phyloP scores from a whole-genome alignment of 179 eudicot genomes.

The Beta corolliflora region DNA sequence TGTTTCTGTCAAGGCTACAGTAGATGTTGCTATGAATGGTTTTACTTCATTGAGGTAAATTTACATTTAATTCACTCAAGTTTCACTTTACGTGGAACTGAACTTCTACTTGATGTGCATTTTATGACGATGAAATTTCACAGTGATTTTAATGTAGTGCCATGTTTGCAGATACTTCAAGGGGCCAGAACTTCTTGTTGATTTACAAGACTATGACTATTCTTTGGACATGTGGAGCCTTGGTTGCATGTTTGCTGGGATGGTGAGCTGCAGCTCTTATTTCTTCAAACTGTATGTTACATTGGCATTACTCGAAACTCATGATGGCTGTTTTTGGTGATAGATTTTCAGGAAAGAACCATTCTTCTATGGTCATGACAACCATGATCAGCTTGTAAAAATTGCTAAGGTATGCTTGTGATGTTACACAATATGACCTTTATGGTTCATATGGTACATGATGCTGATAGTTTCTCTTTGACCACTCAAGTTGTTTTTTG shows the following conservation, averaged over 20 bases:
- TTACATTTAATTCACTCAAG: background rate
- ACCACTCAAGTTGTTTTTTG: background rate
- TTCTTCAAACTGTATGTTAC: background rate
- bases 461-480: background rate
- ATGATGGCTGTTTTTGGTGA: background rate
- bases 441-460: background rate
- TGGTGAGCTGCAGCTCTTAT: conserved; percentile 44
- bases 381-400: conserved; percentile 68
- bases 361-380: conserved; percentile 70
- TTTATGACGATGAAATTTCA: background rate
- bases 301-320: background rate
- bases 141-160: background rate
- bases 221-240: conserved; percentile 75
- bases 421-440: conserved; percentile 1
- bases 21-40: background rate
- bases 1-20: background rate
- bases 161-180: conserved; percentile 50
- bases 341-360: conserved; percentile 71
- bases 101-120: background rate
- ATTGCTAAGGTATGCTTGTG: conserved; percentile 57
- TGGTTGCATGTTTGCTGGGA: conserved; percentile 78
- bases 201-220: conserved; percentile 71
- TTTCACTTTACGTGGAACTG: background rate
- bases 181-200: conserved; percentile 72
- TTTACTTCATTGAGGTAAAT: background rate